Percentiles rank a stretch among this genome's conserved stretches.
These are phyloP conservation scores for Sclerotiophoma versabilis DNA, from an alignment of 2,329 filamentous ascomycete genomes.

Conservation along the genomic window DNA sequence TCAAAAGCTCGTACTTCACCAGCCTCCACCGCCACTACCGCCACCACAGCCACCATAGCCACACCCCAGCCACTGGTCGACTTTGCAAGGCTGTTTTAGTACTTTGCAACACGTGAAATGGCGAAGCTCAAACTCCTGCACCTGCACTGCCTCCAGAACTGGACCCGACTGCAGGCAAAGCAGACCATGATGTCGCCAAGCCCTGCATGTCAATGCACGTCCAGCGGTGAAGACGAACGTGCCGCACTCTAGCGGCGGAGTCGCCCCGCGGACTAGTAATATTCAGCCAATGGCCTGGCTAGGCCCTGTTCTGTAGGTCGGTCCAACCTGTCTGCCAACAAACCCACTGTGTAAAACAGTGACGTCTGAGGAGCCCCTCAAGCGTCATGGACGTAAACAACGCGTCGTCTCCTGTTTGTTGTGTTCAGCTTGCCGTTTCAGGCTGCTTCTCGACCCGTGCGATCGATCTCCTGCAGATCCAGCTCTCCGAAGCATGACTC, in stretches of 20 bases:
- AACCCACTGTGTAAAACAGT: slow-evolving; percentile 11
- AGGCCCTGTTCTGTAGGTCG: slow-evolving; percentile 2
- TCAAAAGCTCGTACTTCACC: background rate
- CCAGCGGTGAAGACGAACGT: slow-evolving; percentile 16
- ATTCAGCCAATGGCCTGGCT: slow-evolving; percentile 9
- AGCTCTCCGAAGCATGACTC: background rate
- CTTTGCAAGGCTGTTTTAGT: background rate
- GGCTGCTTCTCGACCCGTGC: slow-evolving; percentile 6
- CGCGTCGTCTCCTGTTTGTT: slow-evolving; percentile 13
- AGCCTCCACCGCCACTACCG: background rate
- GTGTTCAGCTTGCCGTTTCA: slow-evolving; percentile 6
- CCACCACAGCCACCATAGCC: slow-evolving; percentile 7
- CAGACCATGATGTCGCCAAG: slow-evolving; percentile 14
- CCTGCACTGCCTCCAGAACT: background rate
- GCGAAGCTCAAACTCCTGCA: background rate
- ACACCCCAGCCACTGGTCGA: background rate
- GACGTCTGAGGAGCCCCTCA: slow-evolving; percentile 15
- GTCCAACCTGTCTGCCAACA: slow-evolving; percentile 15
- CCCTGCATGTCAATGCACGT: slow-evolving; percentile 11
- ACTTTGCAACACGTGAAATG: background rate
- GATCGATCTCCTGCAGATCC: slow-evolving; percentile 12
- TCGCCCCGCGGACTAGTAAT: slow-evolving; percentile 6
- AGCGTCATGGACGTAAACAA: slow-evolving; percentile 21
- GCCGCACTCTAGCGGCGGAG: slow-evolving; percentile 11
- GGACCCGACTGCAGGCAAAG: background rate